A percentile compares a stretch with the other conserved stretches of the same genome.
These are phyloP conservation scores for Allomyces arbusculus DNA, from an alignment of 192 early-diverging fungal genomes.

Conservation along the genomic window DNA sequence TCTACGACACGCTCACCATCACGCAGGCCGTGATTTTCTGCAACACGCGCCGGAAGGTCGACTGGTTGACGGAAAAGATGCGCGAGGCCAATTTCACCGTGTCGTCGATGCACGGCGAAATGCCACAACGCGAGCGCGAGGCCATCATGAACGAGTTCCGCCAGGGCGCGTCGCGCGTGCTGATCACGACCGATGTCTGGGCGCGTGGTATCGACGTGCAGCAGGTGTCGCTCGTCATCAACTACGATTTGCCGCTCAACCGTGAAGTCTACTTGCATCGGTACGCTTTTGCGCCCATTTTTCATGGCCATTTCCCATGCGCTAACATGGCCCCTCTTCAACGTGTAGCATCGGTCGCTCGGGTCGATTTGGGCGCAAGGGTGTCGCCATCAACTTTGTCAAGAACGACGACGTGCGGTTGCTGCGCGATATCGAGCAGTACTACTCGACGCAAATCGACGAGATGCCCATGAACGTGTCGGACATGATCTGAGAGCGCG, in stretches of 20 bases:
- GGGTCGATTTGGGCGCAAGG: constrained; percentile 95
- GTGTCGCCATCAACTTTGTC: constrained; percentile 98
- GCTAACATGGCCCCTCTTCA: too few species aligned
- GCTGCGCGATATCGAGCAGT: constrained; percentile 93
- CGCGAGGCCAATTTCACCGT: constrained; percentile 93
- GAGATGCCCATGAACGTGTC: constrained; percentile 74
- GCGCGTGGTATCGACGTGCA: constrained; percentile 98
- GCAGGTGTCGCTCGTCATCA: constrained; percentile 94
- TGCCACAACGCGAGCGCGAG: constrained; percentile 94
- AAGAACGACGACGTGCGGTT: constrained; percentile 83
- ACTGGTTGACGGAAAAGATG: constrained; percentile 94
- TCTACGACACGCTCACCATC: constrained; percentile 90
- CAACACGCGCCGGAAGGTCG: constrained; percentile 90
- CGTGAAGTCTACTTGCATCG: constrained; percentile 98
- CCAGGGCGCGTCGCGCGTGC: constrained; percentile 76
- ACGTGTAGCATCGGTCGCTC: constrained; percentile 63
- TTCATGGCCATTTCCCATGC: too few species aligned
- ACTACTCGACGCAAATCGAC: constrained; percentile 91
- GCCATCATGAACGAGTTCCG: constrained; percentile 95
- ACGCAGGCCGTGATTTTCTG: constrained; percentile 99
- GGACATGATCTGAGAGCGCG: constrained; percentile 15
- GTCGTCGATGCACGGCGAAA: constrained; percentile 97
- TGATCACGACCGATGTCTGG: constrained; percentile 97
- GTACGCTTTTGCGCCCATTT: constrained; percentile 1
- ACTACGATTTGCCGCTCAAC: constrained; percentile 89